Evolutionary conservation across 495 filamentous ascomycete genomes (phyloP), one percentile per base, ranked within the genome.

Genomic region (Lepraria neglecta): DNA sequence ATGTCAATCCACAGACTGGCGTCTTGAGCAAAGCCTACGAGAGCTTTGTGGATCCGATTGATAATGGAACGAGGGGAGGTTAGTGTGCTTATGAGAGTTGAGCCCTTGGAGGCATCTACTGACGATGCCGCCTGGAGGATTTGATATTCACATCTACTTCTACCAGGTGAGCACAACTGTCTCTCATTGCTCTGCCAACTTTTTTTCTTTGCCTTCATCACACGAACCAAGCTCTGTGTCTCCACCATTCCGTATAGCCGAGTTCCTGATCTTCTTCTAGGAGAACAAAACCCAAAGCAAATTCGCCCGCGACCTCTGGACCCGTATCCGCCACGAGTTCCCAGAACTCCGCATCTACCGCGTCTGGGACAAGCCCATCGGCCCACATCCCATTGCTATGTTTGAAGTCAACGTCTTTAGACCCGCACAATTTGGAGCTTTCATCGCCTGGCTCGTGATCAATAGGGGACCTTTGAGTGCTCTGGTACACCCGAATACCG

Each of bases 381-480:
- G 91, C 0, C 91, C 91, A 3, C 91, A 96, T 67, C 85, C 87
- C 0, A 73, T 89, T 0, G 88, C 84, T 50, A 96, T 96, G 91
- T 82, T 96, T 65, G 91, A 96, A 72, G 92, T 96, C 17, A 94
- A 94, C 64, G 43, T 96, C 31, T 88, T 91, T 71, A 90, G 85
- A 0, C 91, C 91, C 0, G 83, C 84, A 6, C 89, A 96, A 71
- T 94, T 95, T 65, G 91, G 91, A 3, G 91, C 91, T 0, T 92
- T 96, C 65, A 71, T 96, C 24, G 78, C 87, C 0, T 96, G 91
- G 91, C 75, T 96, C 47, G 80, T 90, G 30, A 84, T 95, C 59
- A 84, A 92, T 68, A 81, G 92, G 2, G 91, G 91, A 0, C 91
- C 90, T 33, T 71, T 96, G 58, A 89, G 85, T 52, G 91, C 74